phyloP scores from a whole-genome alignment of 345 rosid genomes.

The Linum trigynum region DNA sequence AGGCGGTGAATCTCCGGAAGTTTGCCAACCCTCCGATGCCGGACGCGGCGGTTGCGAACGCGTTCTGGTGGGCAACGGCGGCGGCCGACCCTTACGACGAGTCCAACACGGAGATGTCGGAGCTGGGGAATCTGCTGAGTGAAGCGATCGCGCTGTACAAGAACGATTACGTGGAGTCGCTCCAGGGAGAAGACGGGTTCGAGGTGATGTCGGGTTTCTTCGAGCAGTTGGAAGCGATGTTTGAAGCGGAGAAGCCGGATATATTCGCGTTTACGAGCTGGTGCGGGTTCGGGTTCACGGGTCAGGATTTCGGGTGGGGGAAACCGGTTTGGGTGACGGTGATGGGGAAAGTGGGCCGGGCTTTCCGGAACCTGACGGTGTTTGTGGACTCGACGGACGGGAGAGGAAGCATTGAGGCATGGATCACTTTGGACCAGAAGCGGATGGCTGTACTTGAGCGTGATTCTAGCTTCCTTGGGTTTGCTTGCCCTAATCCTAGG shows the following conservation, averaged over 20 bases:
- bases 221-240: constrained; percentile 1
- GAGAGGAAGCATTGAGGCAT: constrained; percentile 16
- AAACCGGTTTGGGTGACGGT: constrained; percentile 2
- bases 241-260: constrained; percentile 6
- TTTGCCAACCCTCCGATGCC: constrained; percentile 20
- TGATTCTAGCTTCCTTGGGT: constrained; percentile 14
- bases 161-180: constrained; percentile 3
- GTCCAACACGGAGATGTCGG: neutral
- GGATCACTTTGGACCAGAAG: constrained; percentile 13
- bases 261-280: constrained; percentile 17
- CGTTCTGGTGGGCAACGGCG: constrained; percentile 15
- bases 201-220: constrained; percentile 8
- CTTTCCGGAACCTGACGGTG: constrained; percentile 7
- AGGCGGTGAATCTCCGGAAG: constrained; percentile 19
- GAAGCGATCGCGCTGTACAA: constrained; percentile 15
- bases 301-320: constrained; percentile 18
- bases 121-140: neutral
- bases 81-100: too few species aligned
- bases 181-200: constrained; percentile 15
- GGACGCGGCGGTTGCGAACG: neutral
- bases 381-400: constrained; percentile 9
- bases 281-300: constrained; percentile 8
- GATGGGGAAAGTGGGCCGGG: constrained; percentile 10
- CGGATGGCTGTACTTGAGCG: constrained; percentile 4
- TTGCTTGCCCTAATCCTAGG: constrained; percentile 17